phyloP scores from a whole-genome alignment of 805 yeast species.

The Ogataea allantospora region DNA sequence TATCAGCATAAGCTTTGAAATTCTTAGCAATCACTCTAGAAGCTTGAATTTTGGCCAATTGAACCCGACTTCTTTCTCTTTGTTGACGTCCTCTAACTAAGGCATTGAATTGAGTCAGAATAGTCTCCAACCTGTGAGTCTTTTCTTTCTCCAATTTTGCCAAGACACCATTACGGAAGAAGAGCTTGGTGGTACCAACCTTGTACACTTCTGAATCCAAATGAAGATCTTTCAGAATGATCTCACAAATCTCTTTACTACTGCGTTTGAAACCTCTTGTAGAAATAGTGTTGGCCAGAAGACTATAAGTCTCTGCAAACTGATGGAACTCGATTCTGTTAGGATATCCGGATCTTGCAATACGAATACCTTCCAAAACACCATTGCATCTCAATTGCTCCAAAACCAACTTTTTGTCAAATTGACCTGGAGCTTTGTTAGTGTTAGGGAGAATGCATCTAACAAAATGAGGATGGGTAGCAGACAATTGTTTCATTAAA shows the following conservation, averaged over 20 bases:
- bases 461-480: slow-evolving; percentile 94
- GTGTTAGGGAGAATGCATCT: slow-evolving; percentile 93
- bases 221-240: slow-evolving; percentile 60
- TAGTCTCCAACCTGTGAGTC: slow-evolving; percentile 56
- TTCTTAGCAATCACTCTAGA: slow-evolving; percentile 65
- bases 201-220: slow-evolving; percentile 61
- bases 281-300: slow-evolving; percentile 50
- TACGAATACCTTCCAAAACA: slow-evolving; percentile 95
- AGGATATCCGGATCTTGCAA: slow-evolving; percentile 96
- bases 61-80: slow-evolving; percentile 46
- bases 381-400: slow-evolving; percentile 95
- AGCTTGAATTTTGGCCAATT: slow-evolving; percentile 64
- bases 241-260: slow-evolving; percentile 65
- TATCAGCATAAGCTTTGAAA: slow-evolving; percentile 48
- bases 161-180: slow-evolving; percentile 73
- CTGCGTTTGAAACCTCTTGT: slow-evolving; percentile 34
- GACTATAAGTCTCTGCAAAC: slow-evolving; percentile 70
- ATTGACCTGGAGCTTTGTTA: slow-evolving; percentile 62
- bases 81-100: slow-evolving; percentile 59
- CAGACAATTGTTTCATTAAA: slow-evolving; percentile 67
- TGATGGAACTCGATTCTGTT: slow-evolving; percentile 83
- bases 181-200: slow-evolving; percentile 69
- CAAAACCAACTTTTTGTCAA: slow-evolving; percentile 74
- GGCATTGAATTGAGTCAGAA: slow-evolving; percentile 64
- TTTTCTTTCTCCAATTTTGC: slow-evolving; percentile 77